A percentile compares a stretch with the other conserved stretches of the same genome.
These are phyloP conservation scores for Helenozyma baotianmanensis DNA, from an alignment of 805 yeast species.

Conservation along the genomic window DNA sequence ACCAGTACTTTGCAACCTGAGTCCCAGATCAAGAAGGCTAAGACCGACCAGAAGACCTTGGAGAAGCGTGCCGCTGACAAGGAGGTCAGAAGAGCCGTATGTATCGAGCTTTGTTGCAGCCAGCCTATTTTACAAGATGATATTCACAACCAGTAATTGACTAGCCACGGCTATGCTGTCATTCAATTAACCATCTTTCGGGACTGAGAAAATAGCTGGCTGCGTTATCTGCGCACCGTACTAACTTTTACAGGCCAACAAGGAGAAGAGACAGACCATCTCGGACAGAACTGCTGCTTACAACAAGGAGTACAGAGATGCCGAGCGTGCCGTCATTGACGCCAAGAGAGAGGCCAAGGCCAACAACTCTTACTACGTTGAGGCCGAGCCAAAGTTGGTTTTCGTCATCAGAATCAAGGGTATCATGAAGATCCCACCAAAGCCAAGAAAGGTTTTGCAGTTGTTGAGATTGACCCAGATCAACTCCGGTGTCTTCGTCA, in stretches of 20 bases:
- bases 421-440: constrained; percentile 97
- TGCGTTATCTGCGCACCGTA: constrained; percentile 2
- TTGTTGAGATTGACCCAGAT: constrained; percentile 89
- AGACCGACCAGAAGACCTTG: constrained; percentile 72
- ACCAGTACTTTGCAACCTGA: constrained; percentile 65
- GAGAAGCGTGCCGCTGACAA: constrained; percentile 78
- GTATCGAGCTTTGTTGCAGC: constrained; percentile 32
- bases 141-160: constrained; percentile 47
- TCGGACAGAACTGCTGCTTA: constrained; percentile 95
- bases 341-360: constrained; percentile 95
- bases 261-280: constrained; percentile 61
- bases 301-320: constrained; percentile 89
- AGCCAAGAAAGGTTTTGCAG: constrained; percentile 98
- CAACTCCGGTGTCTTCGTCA: constrained; percentile 92
- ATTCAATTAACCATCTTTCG: constrained; percentile 82
- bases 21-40: constrained; percentile 77
- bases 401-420: constrained; percentile 99
- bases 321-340: constrained; percentile 80
- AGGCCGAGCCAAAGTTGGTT: constrained; percentile 90
- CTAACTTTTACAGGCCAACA: constrained; percentile 30
- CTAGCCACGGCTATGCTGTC: constrained; percentile 74
- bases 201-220: constrained; percentile 54
- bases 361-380: constrained; percentile 89
- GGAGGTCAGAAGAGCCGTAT: constrained; percentile 74
- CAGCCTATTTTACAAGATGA: constrained; percentile 44